Percentiles rank a stretch among this genome's conserved stretches.
Conservation (phyloP, 805 yeast species). For the Lachancea cidri region DNA sequence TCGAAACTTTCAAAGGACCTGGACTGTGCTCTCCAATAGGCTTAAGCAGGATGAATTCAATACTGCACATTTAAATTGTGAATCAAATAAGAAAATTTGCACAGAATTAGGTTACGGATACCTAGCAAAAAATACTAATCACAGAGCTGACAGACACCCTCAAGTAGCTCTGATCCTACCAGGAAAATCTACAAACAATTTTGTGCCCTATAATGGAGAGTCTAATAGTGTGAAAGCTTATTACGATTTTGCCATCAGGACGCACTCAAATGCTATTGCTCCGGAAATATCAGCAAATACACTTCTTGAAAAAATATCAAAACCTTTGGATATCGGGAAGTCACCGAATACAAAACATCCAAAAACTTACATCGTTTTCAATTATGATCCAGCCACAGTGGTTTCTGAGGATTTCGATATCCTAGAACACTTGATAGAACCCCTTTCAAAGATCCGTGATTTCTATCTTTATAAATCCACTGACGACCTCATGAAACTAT, state of each 20-base stretch:
- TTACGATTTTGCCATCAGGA: slow-evolving; percentile 43
- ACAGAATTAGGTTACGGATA: slow-evolving; percentile 41
- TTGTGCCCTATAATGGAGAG: slow-evolving; percentile 19
- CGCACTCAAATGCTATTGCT: slow-evolving; percentile 42
- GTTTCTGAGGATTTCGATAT: slow-evolving; percentile 56
- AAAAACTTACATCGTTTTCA: slow-evolving; percentile 45
- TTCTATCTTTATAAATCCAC: slow-evolving; percentile 48
- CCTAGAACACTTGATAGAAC: slow-evolving; percentile 56
- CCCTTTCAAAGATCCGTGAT: slow-evolving; percentile 53
- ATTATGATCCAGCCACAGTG: slow-evolving; percentile 44
- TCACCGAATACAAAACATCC: slow-evolving; percentile 8
- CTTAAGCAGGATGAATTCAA: slow-evolving; percentile 34
- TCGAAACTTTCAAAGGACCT: slow-evolving; percentile 44
- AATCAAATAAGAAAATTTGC: slow-evolving; percentile 47
- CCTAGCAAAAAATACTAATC: slow-evolving; percentile 21
- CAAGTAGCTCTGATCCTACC: slow-evolving; percentile 50
- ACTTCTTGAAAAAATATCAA: slow-evolving; percentile 14
- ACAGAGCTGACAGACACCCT: slow-evolving; percentile 32
- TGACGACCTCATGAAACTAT: slow-evolving; percentile 41
- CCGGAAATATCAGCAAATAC: slow-evolving; percentile 25
- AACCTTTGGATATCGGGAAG: slow-evolving; percentile 12
- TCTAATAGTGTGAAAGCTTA: slow-evolving; percentile 29
- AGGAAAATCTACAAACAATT: slow-evolving; percentile 28
- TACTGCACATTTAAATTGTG: slow-evolving; percentile 59
- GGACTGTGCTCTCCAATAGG: slow-evolving; percentile 54